Base-by-base conservation (phyloP, 164 flowering plant species). In the Liriodendron chinense region DNA sequence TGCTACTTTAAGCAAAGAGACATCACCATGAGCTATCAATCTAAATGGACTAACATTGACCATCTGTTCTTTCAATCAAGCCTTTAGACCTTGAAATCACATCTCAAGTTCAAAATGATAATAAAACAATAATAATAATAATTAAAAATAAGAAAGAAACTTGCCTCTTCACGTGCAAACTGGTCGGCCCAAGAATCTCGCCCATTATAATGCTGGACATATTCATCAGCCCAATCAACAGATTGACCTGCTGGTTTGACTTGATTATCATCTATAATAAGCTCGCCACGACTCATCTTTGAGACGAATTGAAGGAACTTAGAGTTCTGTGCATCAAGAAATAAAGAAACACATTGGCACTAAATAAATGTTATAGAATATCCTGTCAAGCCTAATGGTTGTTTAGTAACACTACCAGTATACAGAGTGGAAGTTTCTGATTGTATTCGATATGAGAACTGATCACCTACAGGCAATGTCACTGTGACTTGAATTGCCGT, bases 211-310 rank as follows among this genome's bases (percentile, higher is more conserved):
- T 93, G 91, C 56, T 91, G 89, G 71, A 89, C 87, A 83, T 88
- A 94, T 82, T 96, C 98, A 71, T 88, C 76, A 53, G 93, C 97
- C 99, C 99, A 94, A 68, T 88, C 90, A 62, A 89, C 89, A 69
- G 89, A 66, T 1, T 73, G 24, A 72, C 80, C 67, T 49, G 83
- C 84, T 67, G 91, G 85, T 82, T 92, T 91, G 65, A 96, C 82
- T 86, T 94, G 97, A 87, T 94, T 94, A 63, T 92, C 97, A 81
- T 96, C 99, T 76, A 94, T 83, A 71, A 89, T 91, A 79, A 96
- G 87, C 83, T 96, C 99, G 47, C 99, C 99, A 47, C 97, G 95
- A 77, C 98, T 94, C 99, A 96, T 96, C 84, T 96, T 96, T 68
- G 98, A 96, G 66, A 94, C 93, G 86, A 96, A 94, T 67, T 96